These are phyloP conservation scores for Curvularia spicifera DNA, from an alignment of 2,329 filamentous ascomycete genomes.

Conservation along the genomic window DNA sequence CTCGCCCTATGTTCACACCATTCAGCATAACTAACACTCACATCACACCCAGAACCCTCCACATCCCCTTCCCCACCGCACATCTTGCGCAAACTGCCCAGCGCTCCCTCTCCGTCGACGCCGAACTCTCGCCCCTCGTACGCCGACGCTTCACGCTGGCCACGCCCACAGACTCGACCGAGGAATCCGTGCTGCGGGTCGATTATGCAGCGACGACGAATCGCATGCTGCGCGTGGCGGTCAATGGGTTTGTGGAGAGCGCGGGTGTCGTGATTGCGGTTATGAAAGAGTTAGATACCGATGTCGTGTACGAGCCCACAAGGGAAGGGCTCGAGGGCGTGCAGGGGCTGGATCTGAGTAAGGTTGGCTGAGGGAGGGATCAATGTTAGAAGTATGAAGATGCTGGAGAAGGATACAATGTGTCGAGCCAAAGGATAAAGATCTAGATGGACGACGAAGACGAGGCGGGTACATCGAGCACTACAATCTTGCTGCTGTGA, in stretches of 20 bases:
- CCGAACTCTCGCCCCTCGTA: slow-evolving; percentile 86
- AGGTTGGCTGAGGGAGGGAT: slow-evolving; percentile 11
- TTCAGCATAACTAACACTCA: slow-evolving; percentile 2
- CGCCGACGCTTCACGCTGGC: slow-evolving; percentile 70
- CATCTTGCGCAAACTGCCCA: slow-evolving; percentile 80
- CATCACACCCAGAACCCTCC: slow-evolving; percentile 64
- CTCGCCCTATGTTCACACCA: background rate
- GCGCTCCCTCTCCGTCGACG: slow-evolving; percentile 79
- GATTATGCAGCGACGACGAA: slow-evolving; percentile 90
- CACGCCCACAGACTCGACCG: slow-evolving; percentile 8
- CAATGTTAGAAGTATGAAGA: too few species aligned
- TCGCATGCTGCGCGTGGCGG: slow-evolving; percentile 92
- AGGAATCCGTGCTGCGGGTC: slow-evolving; percentile 65
- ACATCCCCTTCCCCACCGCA: slow-evolving; percentile 79
- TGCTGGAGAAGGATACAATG: background rate
- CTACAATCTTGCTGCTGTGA: too few species aligned
- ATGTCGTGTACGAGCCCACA: slow-evolving; percentile 67
- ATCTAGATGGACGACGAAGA: too few species aligned
- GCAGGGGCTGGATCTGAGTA: slow-evolving; percentile 82
- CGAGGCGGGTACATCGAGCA: background rate
- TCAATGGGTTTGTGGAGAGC: slow-evolving; percentile 96
- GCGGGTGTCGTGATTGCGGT: slow-evolving; percentile 82
- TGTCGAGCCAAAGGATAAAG: background rate
- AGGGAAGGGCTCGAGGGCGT: slow-evolving; percentile 61
- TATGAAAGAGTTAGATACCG: slow-evolving; percentile 88